phyloP scores from a whole-genome alignment of 106 monocot species.

The Dactylorhiza incarnata region DNA sequence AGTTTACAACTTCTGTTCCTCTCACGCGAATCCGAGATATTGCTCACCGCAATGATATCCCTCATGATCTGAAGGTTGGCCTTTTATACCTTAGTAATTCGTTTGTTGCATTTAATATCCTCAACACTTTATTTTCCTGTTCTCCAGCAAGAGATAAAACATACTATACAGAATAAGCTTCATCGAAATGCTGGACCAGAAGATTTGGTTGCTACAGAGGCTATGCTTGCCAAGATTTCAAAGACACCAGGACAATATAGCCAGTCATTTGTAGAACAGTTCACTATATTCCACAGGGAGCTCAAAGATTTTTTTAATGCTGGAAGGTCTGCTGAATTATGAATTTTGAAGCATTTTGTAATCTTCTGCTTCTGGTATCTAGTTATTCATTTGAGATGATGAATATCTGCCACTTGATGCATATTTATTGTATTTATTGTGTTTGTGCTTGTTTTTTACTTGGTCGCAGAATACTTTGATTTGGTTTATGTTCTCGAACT shows the following conservation, averaged over 20 bases:
- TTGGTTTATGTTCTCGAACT: not conserved
- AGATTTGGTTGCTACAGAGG: slow-evolving; percentile 95
- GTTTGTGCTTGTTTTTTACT: not conserved
- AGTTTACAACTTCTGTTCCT: slow-evolving; percentile 97
- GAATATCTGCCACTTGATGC: not conserved
- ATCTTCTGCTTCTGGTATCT: not conserved
- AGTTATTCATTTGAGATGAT: not conserved
- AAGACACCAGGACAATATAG: slow-evolving; percentile 75
- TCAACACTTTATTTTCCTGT: slow-evolving; percentile 7
- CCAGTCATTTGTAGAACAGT: slow-evolving; percentile 79
- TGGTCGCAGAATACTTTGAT: not conserved
- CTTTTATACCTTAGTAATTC: not conserved
- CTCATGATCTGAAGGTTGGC: slow-evolving; percentile 92
- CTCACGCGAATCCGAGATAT: slow-evolving; percentile 96
- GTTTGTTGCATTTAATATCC: slow-evolving; percentile 1
- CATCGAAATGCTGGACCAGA: slow-evolving; percentile 98
- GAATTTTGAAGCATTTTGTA: not conserved
- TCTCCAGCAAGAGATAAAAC: slow-evolving; percentile 95
- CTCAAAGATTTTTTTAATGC: slow-evolving; percentile 99
- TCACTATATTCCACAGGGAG: slow-evolving; percentile 84
- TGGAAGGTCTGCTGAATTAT: slow-evolving; percentile 59
- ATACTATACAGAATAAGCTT: slow-evolving; percentile 99
- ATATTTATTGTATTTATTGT: not conserved
- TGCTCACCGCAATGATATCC: slow-evolving; percentile 91
- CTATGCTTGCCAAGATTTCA: slow-evolving; percentile 81